phyloP scores from a whole-genome alignment of 192 early-diverging fungal species.

The Rhizophagus prolifer region DNA sequence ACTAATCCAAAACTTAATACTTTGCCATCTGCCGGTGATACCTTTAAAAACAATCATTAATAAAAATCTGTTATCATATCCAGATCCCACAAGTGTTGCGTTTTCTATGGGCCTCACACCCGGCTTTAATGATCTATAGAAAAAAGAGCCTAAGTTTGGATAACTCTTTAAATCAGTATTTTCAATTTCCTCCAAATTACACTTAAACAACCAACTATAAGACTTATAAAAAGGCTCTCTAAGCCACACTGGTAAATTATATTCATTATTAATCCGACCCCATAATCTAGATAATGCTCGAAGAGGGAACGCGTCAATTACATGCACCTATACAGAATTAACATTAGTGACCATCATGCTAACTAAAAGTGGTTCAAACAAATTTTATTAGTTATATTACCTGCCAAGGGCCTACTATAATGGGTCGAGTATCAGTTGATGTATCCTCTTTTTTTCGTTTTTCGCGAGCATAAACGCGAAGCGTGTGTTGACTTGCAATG shows the following conservation, averaged over 20 bases:
- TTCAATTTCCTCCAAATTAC: constrained; percentile 93
- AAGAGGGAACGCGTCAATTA: constrained; percentile 85
- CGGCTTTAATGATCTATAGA: constrained; percentile 86
- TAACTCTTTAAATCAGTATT: constrained; percentile 77
- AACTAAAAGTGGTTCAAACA: constrained; percentile 1
- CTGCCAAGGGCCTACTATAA: constrained; percentile 85
- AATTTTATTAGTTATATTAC: constrained; percentile 34
- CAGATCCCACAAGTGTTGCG: constrained; percentile 58
- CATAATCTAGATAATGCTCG: constrained; percentile 87
- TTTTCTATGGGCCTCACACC: constrained; percentile 70
- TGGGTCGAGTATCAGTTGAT: constrained; percentile 37
- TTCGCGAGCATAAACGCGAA: constrained; percentile 49
- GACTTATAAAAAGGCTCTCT: constrained; percentile 72
- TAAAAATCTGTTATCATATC: not conserved
- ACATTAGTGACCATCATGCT: not conserved
- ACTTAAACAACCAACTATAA: constrained; percentile 86
- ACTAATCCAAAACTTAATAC: constrained; percentile 89
- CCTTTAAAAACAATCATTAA: constrained; percentile 37
- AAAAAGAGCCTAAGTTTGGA: constrained; percentile 86
- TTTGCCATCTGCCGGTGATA: constrained; percentile 88
- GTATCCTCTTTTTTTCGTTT: constrained; percentile 33
- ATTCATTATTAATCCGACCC: constrained; percentile 81
- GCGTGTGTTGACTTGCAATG: constrained; percentile 67
- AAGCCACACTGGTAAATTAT: constrained; percentile 77
- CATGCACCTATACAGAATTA: constrained; percentile 61